Base-by-base conservation (phyloP, 306 rosid genomes). In the Calophaca sinica region DNA sequence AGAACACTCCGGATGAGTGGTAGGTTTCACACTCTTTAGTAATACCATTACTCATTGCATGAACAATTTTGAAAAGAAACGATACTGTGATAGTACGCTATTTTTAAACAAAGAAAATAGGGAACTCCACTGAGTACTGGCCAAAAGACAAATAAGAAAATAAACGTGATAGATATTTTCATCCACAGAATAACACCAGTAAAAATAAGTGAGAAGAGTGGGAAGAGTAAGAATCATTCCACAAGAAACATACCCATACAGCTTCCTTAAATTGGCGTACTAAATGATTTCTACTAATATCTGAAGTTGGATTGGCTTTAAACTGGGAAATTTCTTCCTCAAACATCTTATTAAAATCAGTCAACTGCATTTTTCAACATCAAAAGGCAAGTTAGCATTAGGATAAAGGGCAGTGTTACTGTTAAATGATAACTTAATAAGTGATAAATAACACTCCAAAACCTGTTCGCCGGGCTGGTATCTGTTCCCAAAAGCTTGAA, bases 241-340 rank as follows among this genome's bases (percentile, higher is more conserved):
- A 3, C 20, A 70, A 69, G 79, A 60, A 72, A 72, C 85, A 82
- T 90, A 94, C 99, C 99, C 99, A 94, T 12, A 94, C 81, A 76
- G 96, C 96, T 82, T 94, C 93, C 85, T 82, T 86, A 74, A 90
- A 94, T 73, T 92, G 90, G 68, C 90, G 96, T 36, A 86, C 14
- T 29, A 90, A 48, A 58, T 86, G 60, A 71, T 88, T 39, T 39
- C 29, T 87, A 57, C 62, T 71, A 48, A 81, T 76, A 76, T 75
- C 73, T 51, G 93, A 81, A 60, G 85, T 54, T 29, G 86, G 77
- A 50, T 66, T 79, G 73, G 85, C 85, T 71, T 84, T 85, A 39
- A 74, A 52, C 68, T 84, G 76, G 50, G 74, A 75, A 77, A 87
- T 67, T 75, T 94, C 99, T 46, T 81, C 83, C 61, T 83, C 87